These are phyloP conservation scores for Ensete glaucum DNA, from an alignment of 176 grass and related monocot species.

Conservation along the genomic window DNA sequence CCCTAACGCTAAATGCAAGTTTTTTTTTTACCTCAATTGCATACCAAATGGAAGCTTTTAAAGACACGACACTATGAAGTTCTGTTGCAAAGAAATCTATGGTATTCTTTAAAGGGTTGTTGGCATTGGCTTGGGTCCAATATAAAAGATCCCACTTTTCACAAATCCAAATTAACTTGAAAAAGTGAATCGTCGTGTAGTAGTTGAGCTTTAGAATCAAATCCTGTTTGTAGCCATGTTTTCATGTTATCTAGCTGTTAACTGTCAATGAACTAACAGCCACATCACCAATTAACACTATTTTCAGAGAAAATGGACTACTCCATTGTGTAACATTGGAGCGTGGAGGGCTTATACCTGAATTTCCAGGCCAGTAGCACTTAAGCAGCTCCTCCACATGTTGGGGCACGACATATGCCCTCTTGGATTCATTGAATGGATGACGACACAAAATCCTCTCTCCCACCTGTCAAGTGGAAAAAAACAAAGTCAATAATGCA, in stretches of 20 bases:
- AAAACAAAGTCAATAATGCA: conserved; percentile 7
- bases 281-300: neutral
- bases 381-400: conserved; percentile 74
- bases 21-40: no score
- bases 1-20: no score
- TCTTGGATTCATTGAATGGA: conserved; percentile 91
- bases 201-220: no score
- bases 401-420: conserved; percentile 82
- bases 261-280: neutral
- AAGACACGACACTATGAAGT: no score
- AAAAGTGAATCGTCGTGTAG: no score
- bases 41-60: no score
- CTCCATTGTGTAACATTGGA: neutral
- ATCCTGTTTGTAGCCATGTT: no score
- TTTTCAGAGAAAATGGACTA: conserved; percentile 2
- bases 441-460: conserved; percentile 94
- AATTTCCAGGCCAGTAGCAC: conserved; percentile 85
- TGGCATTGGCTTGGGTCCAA: no score
- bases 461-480: conserved; percentile 43
- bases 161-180: no score
- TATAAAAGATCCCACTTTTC: no score
- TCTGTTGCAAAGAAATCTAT: no score
- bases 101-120: no score
- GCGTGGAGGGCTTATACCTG: conserved; percentile 36
- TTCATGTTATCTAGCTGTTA: neutral